Base-by-base conservation (phyloP, 2,329 filamentous ascomycete genomes). In the Fusarium sp. region DNA sequence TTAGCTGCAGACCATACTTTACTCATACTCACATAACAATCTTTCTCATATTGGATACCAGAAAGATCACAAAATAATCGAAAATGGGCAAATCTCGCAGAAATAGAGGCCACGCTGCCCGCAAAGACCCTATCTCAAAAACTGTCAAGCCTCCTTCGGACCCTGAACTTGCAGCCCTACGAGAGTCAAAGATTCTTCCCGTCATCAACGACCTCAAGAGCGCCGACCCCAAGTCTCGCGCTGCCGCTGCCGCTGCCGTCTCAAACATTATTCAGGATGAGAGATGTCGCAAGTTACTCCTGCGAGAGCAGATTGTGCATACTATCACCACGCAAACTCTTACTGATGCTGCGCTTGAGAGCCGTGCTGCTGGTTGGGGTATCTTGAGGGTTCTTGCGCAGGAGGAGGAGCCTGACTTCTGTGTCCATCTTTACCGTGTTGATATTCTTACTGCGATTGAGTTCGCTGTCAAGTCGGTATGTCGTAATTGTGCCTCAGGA, bases 361-460 rank as follows among this genome's bases (percentile, higher is more conserved):
- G 88, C 72, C 84, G 88, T 50, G 87, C 89, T 45, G 88, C 89
- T 22, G 90, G 89, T n/a, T 92, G 90, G 90, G 86, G 87, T 15
- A 90, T 91, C 69, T 80, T 92, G 55, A 84, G 86, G 69, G 85
- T 88, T 44, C 82, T 92, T 56, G 87, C 86, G 4, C 82, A 87
- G 67, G 87, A 90, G 74, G 90, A 92, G 77, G 89, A 90, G 72
- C 82, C 86, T 15, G 90, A 91, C 73, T 91, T 92, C 63, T 90
- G 88, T 68, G 81, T 92, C 22, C 89, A 92, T 71, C 77, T 92
- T 61, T 91, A 86, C 73, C 82, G 90, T 45, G 81, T 87, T 29
- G 89, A 91, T 76, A 79, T 91, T 16, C 74, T 92, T 63, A 88
- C 87, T 29, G 88, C 89, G 22, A 83, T 91, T 62, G 84, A 87